Percentiles rank a stretch among this genome's conserved stretches.
phyloP scores from a whole-genome alignment of 2,329 filamentous ascomycete genomes.

The Xylaria sp. region DNA sequence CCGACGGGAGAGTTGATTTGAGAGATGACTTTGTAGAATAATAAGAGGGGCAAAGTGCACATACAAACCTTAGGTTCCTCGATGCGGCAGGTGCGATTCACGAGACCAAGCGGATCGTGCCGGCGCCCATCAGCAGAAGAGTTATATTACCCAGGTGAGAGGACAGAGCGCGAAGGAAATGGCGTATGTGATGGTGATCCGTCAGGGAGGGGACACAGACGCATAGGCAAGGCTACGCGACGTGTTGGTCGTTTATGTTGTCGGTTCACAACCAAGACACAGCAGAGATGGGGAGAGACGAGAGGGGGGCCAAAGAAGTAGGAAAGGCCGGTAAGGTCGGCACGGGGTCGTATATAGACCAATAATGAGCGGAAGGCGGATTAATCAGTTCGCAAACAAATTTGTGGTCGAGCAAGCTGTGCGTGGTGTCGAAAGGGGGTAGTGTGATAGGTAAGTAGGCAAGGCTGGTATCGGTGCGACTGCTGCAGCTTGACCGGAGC shows the following conservation, averaged over 20 bases:
- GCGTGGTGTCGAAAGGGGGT: slow-evolving; percentile 8
- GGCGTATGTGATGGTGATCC: neutral
- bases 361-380: neutral
- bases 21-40: neutral
- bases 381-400: neutral
- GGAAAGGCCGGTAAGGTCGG: neutral
- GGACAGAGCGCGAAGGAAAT: neutral
- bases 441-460: neutral
- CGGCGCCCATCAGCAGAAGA: slow-evolving; percentile 5
- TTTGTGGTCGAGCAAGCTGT: slow-evolving; percentile 4
- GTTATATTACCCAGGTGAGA: neutral
- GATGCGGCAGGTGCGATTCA: neutral
- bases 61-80: neutral
- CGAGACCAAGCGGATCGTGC: neutral
- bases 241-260: neutral
- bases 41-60: neutral
- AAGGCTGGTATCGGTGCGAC: slow-evolving; percentile 8
- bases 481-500: neutral
- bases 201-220: neutral
- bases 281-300: slow-evolving; percentile 2
- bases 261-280: no score
- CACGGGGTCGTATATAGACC: slow-evolving; percentile 11
- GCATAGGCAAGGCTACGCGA: slow-evolving; percentile 2
- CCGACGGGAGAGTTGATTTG: no score
- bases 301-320: neutral